Evolutionary conservation across 345 rosid species (phyloP), one percentile per base, ranked within the genome.

Genomic region (Aurinia saxatilis): DNA sequence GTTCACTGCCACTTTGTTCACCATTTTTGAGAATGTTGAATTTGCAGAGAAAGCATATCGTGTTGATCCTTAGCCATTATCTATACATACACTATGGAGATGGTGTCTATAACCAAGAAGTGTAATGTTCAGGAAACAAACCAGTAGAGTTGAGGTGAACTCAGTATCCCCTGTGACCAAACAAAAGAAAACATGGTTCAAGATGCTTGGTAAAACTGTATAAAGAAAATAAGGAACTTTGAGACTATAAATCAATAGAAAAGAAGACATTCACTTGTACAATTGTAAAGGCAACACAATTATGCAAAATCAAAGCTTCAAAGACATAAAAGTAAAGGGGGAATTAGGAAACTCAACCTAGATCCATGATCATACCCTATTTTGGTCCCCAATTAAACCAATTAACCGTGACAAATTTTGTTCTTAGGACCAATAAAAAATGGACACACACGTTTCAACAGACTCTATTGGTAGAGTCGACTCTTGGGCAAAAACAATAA

Each of bases 81-180:
- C 73, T 54, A 86, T 79, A 74, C 95, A 86, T 61, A 67, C 54
- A 34, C 81, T 66, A 34, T 86, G 95, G 63, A 86, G 84, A 67
- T 80, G 90, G 77, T 86, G 95, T 67, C 75, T 77, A 65, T 90
- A 86, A n/a, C 11, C 7, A 10, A 5, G 13, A 58, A 52, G 65
- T 0, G 21, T 19, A 8, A 5, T 31, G n/a, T 8, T 60, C 7
- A 3, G n/a, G 34, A 25, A 17, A 44, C 73, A 52, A 72, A 89
- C 96, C 97, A 89, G 87, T 89, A 89, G 70, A 89, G 93, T 63
- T 58, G 82, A 23, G 95, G 95, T 0, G 91, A 79, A 36, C 54
- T 75, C 80, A 12, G 80, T 79, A 44, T 79, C 80, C 36, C 77
- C 77, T 50, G 84, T 79, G 15, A 92, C 91, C 96, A 92, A 5